Evolutionary conservation across 371 early-diverging fungal genomes (phyloP), one percentile per base, ranked within the genome.

Genomic region (Mucor velutinosus): DNA sequence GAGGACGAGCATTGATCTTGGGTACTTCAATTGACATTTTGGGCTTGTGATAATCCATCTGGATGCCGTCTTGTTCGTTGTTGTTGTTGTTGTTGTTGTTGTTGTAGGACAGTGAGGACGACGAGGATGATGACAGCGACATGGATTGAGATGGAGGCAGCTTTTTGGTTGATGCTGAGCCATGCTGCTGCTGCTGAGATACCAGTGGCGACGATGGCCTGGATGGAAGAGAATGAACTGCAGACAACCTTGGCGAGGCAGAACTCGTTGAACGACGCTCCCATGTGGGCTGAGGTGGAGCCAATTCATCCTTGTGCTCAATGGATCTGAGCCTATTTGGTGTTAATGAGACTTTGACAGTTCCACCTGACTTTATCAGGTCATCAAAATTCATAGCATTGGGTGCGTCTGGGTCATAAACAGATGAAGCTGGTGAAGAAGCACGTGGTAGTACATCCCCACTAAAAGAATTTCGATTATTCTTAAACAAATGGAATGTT

Each of bases 251-350:
- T 19, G 73, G 71, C 6, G 68, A 70, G 41, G 76, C 60, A 11
- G 53, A 53, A 7, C 53, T 27, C 7, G 71, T 74, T 4, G 78
- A 78, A 4, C 78, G 67, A 2, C 78, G 64, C 57, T 80, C 75
- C 81, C 81, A 80, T 10, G 68, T 65, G 11, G 62, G 59, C 32
- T 35, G 30, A 39, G 65, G 64, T 17, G 65, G 65, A 14, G 33
- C 15, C 11, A 51, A 57, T 17, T 68, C 68, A 1, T 64, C 69
- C 39, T 70, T 73, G 1, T 86, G 76, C 65, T 89, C 89, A 30
- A 89, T 87, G 0, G 88, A 85, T n/a, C 78, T 75, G 17, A 89
- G 65, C 56, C 89, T 77, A 61, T 86, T 87, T 14, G 89, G 89
- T 15, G 89, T 89, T 41, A 89, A 64, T 1, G 88, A 83, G 7